Evolutionary conservation across 768 basidiomycete genomes (phyloP), one percentile per base, ranked within the genome.

Genomic region (Lentinula boryana): DNA sequence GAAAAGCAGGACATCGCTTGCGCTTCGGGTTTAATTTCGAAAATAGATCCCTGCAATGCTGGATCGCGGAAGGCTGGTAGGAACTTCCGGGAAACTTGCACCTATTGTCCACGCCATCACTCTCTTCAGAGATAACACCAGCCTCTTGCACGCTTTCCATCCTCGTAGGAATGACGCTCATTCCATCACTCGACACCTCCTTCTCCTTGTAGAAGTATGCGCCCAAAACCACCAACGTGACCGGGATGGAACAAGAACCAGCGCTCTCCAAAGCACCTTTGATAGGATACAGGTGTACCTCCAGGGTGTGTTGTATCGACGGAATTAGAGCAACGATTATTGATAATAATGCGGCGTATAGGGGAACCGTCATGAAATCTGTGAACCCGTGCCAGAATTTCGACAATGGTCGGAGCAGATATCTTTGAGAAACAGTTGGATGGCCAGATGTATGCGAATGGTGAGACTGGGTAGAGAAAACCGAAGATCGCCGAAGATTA

Each of bases 171-270:
- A 43, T 27, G 13, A 58, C 33, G 15, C 21, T 21, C 54, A 8
- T 41, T 41, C 21, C 41, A n/a, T 52, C 36, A 10, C 27, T 27
- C 27, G 32, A 35, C 12, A 8, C 31, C 31, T 35, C 40, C 7
- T 32, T 40, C 49, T 40, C 60, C 0, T 75, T 76, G 70, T 86
- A 89, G 74, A 96, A 96, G 77, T 95, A 98, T 13, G 91, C 94
- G 10, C 95, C 95, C 46, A 98, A 86, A 5, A 97, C 93, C 60
- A 98, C 80, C 27, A 97, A 77, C 2, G 95, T 98, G 31, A 98
- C 68, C 0, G 95, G 96, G 62, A 98, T 88, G 9, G 88, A 87
- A 62, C 91, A 93, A 62, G 80, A 84, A 1, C 93, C 91, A 1
- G 88, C 85, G 12, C 76, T 74, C 1, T 75, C 78, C 53, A 95